Evolutionary conservation across 257 asterid species (phyloP).

Genomic region (Leptodermis oblonga): DNA sequence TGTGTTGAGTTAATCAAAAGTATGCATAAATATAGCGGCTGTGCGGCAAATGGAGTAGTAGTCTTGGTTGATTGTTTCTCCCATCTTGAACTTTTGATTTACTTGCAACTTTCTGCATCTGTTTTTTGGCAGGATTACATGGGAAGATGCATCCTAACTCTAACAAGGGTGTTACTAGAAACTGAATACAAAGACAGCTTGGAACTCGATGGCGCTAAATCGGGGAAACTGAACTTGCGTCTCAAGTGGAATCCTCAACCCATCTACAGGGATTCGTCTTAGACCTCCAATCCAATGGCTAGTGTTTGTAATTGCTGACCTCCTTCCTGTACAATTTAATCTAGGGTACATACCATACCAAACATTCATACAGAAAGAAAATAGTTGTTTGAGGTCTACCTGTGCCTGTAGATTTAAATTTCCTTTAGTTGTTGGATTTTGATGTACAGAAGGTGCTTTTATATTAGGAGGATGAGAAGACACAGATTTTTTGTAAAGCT

Average conservation of each 20-base stretch:
- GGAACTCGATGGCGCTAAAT: slow-evolving; percentile 68
- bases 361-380: no score
- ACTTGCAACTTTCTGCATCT: neutral
- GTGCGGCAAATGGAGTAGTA: neutral
- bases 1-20: neutral
- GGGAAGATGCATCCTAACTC: slow-evolving; percentile 90
- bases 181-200: slow-evolving; percentile 68
- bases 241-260: slow-evolving; percentile 95
- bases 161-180: slow-evolving; percentile 84
- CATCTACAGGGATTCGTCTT: slow-evolving; percentile 60
- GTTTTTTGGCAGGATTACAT: slow-evolving; percentile 60
- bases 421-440: neutral
- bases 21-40: neutral
- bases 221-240: slow-evolving; percentile 71
- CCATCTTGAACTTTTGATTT: neutral
- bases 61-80: neutral
- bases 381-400: neutral
- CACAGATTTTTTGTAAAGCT: slow-evolving; percentile 2
- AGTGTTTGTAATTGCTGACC: neutral
- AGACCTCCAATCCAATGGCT: neutral
- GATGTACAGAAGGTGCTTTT: slow-evolving; percentile 15
- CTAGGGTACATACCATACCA: neutral
- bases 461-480: neutral
- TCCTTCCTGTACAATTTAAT: slow-evolving; percentile 1
- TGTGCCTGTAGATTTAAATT: neutral